Percentiles rank a stretch among this genome's conserved stretches.
Conservation (phyloP, 192 early-diverging fungal genomes). For the Podila clonocystis region DNA sequence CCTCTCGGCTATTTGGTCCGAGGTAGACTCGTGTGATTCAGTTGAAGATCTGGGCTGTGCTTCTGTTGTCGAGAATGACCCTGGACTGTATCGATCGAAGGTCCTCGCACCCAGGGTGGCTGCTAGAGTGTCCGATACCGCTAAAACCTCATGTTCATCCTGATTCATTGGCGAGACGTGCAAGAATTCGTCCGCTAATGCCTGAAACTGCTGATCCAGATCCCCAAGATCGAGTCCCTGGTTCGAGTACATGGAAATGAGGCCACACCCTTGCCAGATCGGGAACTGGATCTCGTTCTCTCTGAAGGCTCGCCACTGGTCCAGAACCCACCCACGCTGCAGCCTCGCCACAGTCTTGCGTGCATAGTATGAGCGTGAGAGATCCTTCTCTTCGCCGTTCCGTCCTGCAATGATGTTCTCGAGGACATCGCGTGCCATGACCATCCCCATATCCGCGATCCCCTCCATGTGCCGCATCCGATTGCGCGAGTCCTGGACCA, state of each 20-base stretch:
- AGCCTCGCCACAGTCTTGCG: slow-evolving; percentile 31
- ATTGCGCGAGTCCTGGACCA: slow-evolving; percentile 37
- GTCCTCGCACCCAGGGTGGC: background rate
- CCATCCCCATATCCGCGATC: slow-evolving; percentile 38
- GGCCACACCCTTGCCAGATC: slow-evolving; percentile 45
- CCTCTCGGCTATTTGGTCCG: background rate
- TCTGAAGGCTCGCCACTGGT: slow-evolving; percentile 42
- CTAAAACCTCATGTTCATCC: background rate
- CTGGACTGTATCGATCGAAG: slow-evolving; percentile 13
- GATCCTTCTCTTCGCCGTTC: slow-evolving; percentile 22
- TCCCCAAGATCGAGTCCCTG: slow-evolving; percentile 26
- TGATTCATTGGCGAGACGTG: slow-evolving; percentile 11
- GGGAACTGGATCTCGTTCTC: slow-evolving; percentile 21
- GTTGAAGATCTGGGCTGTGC: background rate
- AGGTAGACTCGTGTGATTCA: background rate
- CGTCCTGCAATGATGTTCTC: slow-evolving; percentile 34
- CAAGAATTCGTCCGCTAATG: slow-evolving; percentile 38
- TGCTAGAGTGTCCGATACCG: background rate
- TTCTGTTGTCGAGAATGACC: background rate
- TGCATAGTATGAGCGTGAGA: slow-evolving; percentile 37
- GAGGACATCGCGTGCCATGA: slow-evolving; percentile 38
- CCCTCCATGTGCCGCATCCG: slow-evolving; percentile 45
- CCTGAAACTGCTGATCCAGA: slow-evolving; percentile 35
- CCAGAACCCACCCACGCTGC: slow-evolving; percentile 44
- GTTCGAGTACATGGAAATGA: slow-evolving; percentile 48